A percentile compares a stretch with the other conserved stretches of the same genome.
phyloP scores from a whole-genome alignment of 1,139 yeast species.

The Entelexis paramagnoliae region DNA sequence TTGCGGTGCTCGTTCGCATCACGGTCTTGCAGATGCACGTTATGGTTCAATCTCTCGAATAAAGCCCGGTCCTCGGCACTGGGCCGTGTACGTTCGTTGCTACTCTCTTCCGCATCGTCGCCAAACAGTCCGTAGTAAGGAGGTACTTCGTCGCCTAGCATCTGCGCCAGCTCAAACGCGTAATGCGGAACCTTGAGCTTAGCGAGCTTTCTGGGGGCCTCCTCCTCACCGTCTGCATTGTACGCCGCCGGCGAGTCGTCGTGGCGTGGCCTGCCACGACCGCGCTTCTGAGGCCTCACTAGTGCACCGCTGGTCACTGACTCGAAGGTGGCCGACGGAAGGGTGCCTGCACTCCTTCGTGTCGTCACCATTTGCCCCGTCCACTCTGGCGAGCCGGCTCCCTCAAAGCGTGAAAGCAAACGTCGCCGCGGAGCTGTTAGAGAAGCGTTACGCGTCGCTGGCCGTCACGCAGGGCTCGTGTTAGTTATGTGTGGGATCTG shows the following conservation, averaged over 20 bases:
- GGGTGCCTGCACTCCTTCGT: slow-evolving; percentile 10
- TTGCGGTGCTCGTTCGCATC: background rate
- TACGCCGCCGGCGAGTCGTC: background rate
- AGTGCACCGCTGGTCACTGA: slow-evolving; percentile 6
- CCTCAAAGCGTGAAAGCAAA: background rate
- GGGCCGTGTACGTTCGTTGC: slow-evolving; percentile 14
- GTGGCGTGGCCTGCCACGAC: background rate
- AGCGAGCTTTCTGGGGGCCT: slow-evolving; percentile 2
- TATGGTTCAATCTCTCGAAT: slow-evolving; percentile 9
- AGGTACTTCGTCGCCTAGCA: slow-evolving; percentile 16
- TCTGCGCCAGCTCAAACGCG: slow-evolving; percentile 15
- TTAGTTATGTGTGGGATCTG: too few relatives aligned
- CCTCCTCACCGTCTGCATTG: background rate
- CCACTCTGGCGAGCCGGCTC: background rate
- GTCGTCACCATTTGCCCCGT: slow-evolving; percentile 2
- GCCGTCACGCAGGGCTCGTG: too few relatives aligned
- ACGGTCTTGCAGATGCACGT: background rate
- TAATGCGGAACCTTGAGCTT: slow-evolving; percentile 9
- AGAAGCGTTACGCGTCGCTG: too few relatives aligned
- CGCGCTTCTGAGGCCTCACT: background rate
- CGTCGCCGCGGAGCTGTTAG: too few relatives aligned
- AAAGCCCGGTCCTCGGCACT: slow-evolving; percentile 16
- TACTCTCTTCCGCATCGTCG: slow-evolving; percentile 7
- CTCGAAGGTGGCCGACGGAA: slow-evolving; percentile 10
- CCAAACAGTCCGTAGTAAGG: slow-evolving; percentile 17